These are phyloP conservation scores for Paracorniculantispora psalliotae DNA, from an alignment of 2,329 filamentous ascomycete genomes.

Conservation along the genomic window DNA sequence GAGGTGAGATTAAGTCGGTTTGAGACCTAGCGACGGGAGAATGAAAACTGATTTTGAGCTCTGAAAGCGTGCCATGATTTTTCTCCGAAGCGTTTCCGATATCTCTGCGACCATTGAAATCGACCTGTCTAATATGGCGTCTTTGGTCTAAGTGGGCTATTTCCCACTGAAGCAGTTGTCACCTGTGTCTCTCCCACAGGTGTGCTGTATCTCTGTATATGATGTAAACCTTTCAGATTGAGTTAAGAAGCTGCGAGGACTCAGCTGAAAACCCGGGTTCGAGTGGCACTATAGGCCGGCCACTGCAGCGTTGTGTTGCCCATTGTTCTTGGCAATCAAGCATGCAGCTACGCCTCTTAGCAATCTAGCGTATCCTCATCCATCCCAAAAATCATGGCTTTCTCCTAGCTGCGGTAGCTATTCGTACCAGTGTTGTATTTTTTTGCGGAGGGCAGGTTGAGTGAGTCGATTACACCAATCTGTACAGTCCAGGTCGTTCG, in stretches of 20 bases:
- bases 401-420: no score
- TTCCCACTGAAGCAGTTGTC: not conserved
- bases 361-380: no score
- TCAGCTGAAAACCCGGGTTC: not conserved
- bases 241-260: not conserved
- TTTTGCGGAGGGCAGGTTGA: not conserved
- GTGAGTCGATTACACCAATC: not conserved
- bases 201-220: not conserved
- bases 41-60: not conserved
- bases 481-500: not conserved
- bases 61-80: not conserved
- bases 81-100: not conserved
- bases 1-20: not conserved
- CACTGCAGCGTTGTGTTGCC: not conserved
- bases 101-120: not conserved
- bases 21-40: not conserved
- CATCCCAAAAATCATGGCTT: no score
- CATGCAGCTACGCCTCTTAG: not conserved
- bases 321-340: not conserved
- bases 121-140: not conserved
- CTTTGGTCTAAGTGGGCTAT: not conserved
- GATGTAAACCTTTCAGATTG: not conserved
- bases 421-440: not conserved
- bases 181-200: not conserved
- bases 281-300: not conserved